These are phyloP conservation scores for Pythium myriotylum DNA, from an alignment of 352 stramenopile species.

Conservation along the genomic window DNA sequence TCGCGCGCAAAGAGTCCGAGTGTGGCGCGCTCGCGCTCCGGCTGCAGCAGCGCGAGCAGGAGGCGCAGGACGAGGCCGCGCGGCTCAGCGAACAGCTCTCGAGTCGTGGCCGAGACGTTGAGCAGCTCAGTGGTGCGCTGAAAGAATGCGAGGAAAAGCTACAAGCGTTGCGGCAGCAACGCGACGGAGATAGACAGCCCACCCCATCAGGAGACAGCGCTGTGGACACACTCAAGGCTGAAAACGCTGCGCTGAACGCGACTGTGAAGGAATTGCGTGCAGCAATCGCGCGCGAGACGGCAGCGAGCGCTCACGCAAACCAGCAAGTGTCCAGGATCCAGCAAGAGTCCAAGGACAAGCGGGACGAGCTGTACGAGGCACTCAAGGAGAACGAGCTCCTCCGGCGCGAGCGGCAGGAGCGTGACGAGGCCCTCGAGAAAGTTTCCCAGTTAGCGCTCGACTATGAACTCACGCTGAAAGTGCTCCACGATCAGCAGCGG, in stretches of 20 bases:
- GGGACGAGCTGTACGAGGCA: slow-evolving; percentile 61
- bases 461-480: slow-evolving; percentile 44
- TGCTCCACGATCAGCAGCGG: slow-evolving; percentile 55
- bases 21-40: slow-evolving; percentile 16
- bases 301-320: slow-evolving; percentile 35
- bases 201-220: background rate
- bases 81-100: slow-evolving; percentile 16
- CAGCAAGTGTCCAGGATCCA: slow-evolving; percentile 35
- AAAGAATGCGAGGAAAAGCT: slow-evolving; percentile 25
- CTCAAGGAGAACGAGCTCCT: slow-evolving; percentile 73
- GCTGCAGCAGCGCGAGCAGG: slow-evolving; percentile 17
- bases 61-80: slow-evolving; percentile 15
- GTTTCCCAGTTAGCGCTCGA: slow-evolving; percentile 43
- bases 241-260: slow-evolving; percentile 44
- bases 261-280: slow-evolving; percentile 42
- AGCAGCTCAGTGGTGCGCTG: slow-evolving; percentile 23
- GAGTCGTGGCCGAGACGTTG: slow-evolving; percentile 36
- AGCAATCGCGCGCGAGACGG: slow-evolving; percentile 39
- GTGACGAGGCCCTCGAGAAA: slow-evolving; percentile 42
- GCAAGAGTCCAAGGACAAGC: slow-evolving; percentile 50
- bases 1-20: slow-evolving; percentile 41
- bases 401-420: slow-evolving; percentile 36
- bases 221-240: slow-evolving; percentile 28
- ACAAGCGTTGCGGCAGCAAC: slow-evolving; percentile 13
- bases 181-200: background rate